These are phyloP conservation scores for Rhizophora apiculata DNA, from an alignment of 345 rosid genomes.

Conservation along the genomic window DNA sequence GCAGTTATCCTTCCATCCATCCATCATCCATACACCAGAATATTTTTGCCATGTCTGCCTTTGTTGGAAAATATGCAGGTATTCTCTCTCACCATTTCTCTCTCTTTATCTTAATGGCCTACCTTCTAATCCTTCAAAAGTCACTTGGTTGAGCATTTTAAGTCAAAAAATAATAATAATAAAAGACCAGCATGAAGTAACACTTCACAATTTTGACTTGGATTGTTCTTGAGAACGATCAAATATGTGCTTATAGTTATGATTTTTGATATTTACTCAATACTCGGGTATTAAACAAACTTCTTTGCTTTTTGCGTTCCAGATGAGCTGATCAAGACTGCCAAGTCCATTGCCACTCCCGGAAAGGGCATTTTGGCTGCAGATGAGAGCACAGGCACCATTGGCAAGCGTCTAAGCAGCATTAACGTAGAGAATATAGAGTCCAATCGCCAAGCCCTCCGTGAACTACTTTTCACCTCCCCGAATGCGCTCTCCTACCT, in stretches of 20 bases:
- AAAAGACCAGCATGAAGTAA: too few species aligned
- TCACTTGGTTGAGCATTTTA: too few species aligned
- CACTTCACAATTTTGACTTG: too few species aligned
- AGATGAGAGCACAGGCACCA: slow-evolving; percentile 96
- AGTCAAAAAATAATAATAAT: too few species aligned
- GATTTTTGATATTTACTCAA: not conserved
- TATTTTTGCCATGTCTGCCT: slow-evolving; percentile 66
- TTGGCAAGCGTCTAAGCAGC: slow-evolving; percentile 87
- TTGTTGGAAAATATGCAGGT: slow-evolving; percentile 90
- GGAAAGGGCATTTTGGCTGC: slow-evolving; percentile 96
- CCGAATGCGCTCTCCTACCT: slow-evolving; percentile 64
- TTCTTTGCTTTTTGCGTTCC: slow-evolving; percentile 8
- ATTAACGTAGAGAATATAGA: slow-evolving; percentile 88
- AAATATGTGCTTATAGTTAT: not conserved
- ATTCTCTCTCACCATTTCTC: slow-evolving; percentile 8
- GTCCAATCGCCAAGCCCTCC: slow-evolving; percentile 90
- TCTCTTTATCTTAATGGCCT: not conserved
- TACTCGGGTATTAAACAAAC: not conserved
- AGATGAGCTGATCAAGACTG: slow-evolving; percentile 89
- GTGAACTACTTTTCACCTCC: slow-evolving; percentile 88
- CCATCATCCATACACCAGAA: slow-evolving; percentile 2
- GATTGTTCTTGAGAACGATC: too few species aligned
- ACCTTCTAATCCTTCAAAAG: not conserved
- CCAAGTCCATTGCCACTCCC: slow-evolving; percentile 89
- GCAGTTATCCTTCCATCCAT: slow-evolving; percentile 15